Evolutionary conservation across 2,329 filamentous ascomycete genomes (phyloP).

Genomic region (Curvularia sp.): DNA sequence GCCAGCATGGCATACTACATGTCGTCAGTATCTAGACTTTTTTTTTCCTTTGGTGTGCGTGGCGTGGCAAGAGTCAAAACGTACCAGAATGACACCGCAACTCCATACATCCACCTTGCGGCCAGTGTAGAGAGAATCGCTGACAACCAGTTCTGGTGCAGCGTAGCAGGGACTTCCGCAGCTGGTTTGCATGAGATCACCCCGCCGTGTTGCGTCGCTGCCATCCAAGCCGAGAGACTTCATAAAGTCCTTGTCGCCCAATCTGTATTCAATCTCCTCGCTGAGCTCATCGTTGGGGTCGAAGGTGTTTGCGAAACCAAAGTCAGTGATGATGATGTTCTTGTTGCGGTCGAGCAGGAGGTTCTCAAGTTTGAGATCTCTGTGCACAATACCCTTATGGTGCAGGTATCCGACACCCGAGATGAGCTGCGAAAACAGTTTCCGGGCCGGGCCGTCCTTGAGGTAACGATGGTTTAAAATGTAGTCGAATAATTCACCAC

Average conservation of each 20-base stretch:
- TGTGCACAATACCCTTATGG: slow-evolving; percentile 97
- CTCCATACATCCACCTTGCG: slow-evolving; percentile 99
- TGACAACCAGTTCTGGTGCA: slow-evolving; percentile 94
- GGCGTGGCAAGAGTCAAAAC: slow-evolving; percentile 48
- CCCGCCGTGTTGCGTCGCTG: slow-evolving; percentile 77
- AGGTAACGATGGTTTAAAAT: slow-evolving; percentile 96
- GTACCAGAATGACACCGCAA: slow-evolving; percentile 95
- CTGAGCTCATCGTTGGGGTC: slow-evolving; percentile 85
- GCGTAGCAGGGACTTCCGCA: slow-evolving; percentile 98
- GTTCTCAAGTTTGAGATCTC: slow-evolving; percentile 96
- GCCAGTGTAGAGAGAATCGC: slow-evolving; percentile 95
- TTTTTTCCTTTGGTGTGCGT: slow-evolving; percentile 7
- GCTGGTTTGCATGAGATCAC: slow-evolving; percentile 98
- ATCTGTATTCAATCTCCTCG: slow-evolving; percentile 87
- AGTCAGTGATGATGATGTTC: slow-evolving; percentile 99
- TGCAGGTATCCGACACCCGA: slow-evolving; percentile 97
- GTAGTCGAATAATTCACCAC: slow-evolving; percentile 97
- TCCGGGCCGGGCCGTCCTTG: slow-evolving; percentile 88
- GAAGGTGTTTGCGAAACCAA: slow-evolving; percentile 98
- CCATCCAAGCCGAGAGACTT: slow-evolving; percentile 87
- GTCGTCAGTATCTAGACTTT: no score
- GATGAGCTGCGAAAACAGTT: slow-evolving; percentile 92
- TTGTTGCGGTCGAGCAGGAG: slow-evolving; percentile 92
- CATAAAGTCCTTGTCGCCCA: slow-evolving; percentile 87
- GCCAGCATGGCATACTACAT: slow-evolving; percentile 95